Conservation (phyloP, 192 early-diverging fungal species). For the Backusella sp. region DNA sequence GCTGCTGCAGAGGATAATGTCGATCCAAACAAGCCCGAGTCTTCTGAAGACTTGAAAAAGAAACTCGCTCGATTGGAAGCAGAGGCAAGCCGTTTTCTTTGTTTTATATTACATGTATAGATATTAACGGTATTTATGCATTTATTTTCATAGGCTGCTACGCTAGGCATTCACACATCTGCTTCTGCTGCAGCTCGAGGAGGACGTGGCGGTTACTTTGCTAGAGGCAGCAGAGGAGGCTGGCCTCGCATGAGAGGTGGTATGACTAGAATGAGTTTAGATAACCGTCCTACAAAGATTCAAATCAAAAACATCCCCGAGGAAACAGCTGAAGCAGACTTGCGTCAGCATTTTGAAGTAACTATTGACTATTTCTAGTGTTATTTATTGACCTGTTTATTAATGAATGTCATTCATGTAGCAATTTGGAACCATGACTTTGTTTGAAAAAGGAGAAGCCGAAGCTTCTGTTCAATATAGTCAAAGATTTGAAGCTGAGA, state of each 20-base stretch:
- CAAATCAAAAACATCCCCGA: constrained; percentile 54
- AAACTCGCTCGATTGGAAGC: constrained; percentile 62
- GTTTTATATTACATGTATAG: neutral
- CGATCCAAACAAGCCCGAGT: constrained; percentile 26
- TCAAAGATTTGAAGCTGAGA: constrained; percentile 34
- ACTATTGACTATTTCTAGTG: neutral
- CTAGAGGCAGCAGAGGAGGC: constrained; percentile 47
- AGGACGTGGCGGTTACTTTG: constrained; percentile 44
- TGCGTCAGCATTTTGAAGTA: constrained; percentile 72
- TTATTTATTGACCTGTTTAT: neutral
- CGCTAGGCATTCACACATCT: constrained; percentile 31
- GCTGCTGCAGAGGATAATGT: constrained; percentile 9
- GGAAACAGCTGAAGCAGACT: constrained; percentile 31
- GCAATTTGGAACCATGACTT: constrained; percentile 23
- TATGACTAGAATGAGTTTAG: constrained; percentile 49
- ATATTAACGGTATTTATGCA: neutral
- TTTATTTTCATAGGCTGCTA: constrained; percentile 29
- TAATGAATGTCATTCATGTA: neutral
- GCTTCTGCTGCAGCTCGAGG: constrained; percentile 36
- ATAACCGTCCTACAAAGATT: constrained; percentile 72
- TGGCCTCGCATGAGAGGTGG: constrained; percentile 35
- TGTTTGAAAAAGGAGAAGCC: constrained; percentile 6
- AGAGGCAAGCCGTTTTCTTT: constrained; percentile 41
- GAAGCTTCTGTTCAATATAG: constrained; percentile 19
- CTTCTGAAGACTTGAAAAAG: constrained; percentile 47